A percentile compares a stretch with the other conserved stretches of the same genome.
Conservation (phyloP, 2,329 filamentous ascomycete species). For the Aspergillus costaricaensis region DNA sequence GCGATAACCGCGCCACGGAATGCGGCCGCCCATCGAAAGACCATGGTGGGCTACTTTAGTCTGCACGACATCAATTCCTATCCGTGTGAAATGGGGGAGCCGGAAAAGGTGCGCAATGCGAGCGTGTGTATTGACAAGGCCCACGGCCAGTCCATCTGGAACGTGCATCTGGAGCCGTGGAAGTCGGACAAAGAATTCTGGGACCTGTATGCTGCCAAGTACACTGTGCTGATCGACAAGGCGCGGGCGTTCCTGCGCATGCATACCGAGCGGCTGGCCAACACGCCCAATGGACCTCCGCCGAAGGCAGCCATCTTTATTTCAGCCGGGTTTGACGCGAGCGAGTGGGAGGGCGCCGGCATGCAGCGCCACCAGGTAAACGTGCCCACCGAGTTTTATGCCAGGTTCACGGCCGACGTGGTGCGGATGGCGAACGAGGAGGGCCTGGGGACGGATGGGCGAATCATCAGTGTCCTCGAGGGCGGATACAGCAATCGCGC, state of each 20-base stretch:
- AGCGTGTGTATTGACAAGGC: constrained; percentile 93
- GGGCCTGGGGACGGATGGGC: constrained; percentile 73
- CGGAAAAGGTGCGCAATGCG: constrained; percentile 89
- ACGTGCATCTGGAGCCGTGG: constrained; percentile 90
- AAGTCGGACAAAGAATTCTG: constrained; percentile 83
- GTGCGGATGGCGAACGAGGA: constrained; percentile 79
- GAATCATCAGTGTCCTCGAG: constrained; percentile 90
- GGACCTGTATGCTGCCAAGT: constrained; percentile 79
- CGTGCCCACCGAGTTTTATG: constrained; percentile 95
- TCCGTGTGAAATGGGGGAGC: constrained; percentile 91
- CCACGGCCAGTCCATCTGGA: constrained; percentile 93
- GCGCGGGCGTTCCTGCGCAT: constrained; percentile 72
- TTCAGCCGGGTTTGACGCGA: constrained; percentile 95
- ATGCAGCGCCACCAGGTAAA: constrained; percentile 98
- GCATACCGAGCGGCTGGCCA: constrained; percentile 67
- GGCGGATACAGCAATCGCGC: constrained; percentile 95
- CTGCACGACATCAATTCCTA: constrained; percentile 98
- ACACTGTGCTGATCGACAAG: constrained; percentile 76
- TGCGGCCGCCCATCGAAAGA: constrained; percentile 74
- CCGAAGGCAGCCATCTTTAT: constrained; percentile 90
- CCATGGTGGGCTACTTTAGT: constrained; percentile 92
- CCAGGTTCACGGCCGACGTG: constrained; percentile 82
- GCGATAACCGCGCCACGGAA: constrained; percentile 67
- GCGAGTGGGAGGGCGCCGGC: constrained; percentile 84
- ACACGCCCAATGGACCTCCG: constrained; percentile 57